Evolutionary conservation across 495 filamentous ascomycete species (phyloP), one percentile per base, ranked within the genome.

Genomic region (Ascodesmis nigricans): DNA sequence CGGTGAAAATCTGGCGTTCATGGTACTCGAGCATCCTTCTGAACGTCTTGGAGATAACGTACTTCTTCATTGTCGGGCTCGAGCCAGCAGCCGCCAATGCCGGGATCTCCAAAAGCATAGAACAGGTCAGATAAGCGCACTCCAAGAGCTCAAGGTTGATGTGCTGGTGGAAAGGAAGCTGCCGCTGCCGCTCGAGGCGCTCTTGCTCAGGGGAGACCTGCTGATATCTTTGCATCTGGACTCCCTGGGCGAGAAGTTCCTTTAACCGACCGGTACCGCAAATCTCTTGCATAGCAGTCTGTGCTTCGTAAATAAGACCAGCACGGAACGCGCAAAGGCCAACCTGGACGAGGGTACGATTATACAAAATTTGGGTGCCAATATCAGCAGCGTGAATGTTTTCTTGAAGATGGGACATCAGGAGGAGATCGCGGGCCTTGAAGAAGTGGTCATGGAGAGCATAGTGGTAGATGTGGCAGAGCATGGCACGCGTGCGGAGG

Each of bases 151-250:
- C 87, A 14, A 99, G 66, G 63, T 99, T 99, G 64, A 99, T 95
- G 65, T 99, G 87, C 79, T 93, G 91, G 61, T 99, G 87, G 69
- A 99, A 99, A 27, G 87, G 87, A 39, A 99, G 65, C 59, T 95
- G 87, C 40, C 87, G 71, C 55, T 95, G 87, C 43, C 82, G 72
- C 57, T 99, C 87, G 16, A 95, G 67, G 41, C 84, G 75, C 58
- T 99, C 87, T 55, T 95, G 90, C 60, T 99, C 87, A 3, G 87
- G 90, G 11, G 79, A 79, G 37, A 95, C 83, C 47, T 87, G 83
- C 20, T 71, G 78, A 60, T 77, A 99, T 25, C 87, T 70, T 61
- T 95, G 90, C 43, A 95, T 83, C 63, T 92, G 90, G 36, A 99
- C 78, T 52, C 87, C 90, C 57, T 99, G 87, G 22, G 87, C 87